Base-by-base conservation (phyloP, 495 filamentous ascomycete species). In the Acidomyces sp. region DNA sequence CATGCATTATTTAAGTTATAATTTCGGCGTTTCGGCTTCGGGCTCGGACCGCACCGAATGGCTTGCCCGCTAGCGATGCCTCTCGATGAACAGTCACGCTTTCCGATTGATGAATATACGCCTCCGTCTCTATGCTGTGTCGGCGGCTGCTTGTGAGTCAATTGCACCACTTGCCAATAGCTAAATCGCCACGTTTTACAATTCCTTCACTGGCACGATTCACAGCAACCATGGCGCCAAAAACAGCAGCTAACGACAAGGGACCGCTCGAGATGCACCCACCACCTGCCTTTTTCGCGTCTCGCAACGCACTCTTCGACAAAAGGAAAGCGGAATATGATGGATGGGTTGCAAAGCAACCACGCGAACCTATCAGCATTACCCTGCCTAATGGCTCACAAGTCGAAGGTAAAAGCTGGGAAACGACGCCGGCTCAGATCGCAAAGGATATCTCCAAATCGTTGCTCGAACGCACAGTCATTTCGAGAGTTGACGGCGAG, bases 261-360 rank as follows among this genome's bases (percentile, higher is more conserved):
- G 62, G 59, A 4, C 62, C 66, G 13, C 59, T 79, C 39, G 75
- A 82, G 63, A 50, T 84, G 39, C 60, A 69, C 27, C 72, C 74
- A n/a, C 67, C 77, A 21, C 80, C 88, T 16, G 70, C 75, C n/a
- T 93, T 81, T 60, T 69, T 95, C 46, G 63, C 83, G 49, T 71
- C 87, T 52, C 79, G 90, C 22, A 80, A 95, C 54, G 66, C 76
- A 20, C 62, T 97, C 5, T 97, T 95, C 63, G 79, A 96, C 46
- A 74, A 78, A 51, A 63, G 96, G 19, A 94, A 86, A 71, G 76
- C 80, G 45, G 69, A 82, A 58, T 73, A 81, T 53, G 75, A 93
- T 37, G 76, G 78, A 13, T 80, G 90, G 34, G 56, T 81, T 35
- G 70, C 76, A 12, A 33, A 53, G 48, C 77, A 72, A 57, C 73